Evolutionary conservation across 768 basidiomycete genomes (phyloP), one percentile per base, ranked within the genome.

Genomic region (Tricholoma furcatifolium): DNA sequence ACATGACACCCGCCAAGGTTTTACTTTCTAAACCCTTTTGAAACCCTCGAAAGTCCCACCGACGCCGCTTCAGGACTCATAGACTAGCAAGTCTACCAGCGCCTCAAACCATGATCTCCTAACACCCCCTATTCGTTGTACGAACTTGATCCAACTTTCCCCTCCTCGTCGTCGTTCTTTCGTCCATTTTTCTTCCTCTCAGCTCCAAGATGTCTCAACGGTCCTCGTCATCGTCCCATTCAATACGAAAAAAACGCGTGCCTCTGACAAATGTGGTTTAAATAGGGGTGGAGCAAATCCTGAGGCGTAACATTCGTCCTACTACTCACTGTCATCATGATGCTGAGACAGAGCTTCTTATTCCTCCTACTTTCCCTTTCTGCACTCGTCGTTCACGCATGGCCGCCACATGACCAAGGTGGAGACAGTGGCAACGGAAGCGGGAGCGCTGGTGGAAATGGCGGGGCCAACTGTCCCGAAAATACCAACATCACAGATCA

Each of bases 51-150:
- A 7, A 27, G 27, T 27, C 3, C 3, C 27, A 27, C 27, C 27
- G 27, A 27, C 27, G 3, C 27, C 27, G 4, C 27, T 27, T 27
- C 27, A 4, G 27, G 27, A 4, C 27, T 27, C 27, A 7, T 27
- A 4, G 27, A 7, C 27, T 27, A 27, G 27, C 27, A 27, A 27
- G 4, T 4, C 7, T 7, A 3, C 27, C 27, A 27, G 27, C 27
- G 27, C 27, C 27, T 4, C 27, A 27, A 27, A 27, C 27, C 7
- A 27, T 27, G 7, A 7, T 27, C 27, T 27, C 27, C 7, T 27
- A 27, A 27, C 27, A 7, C 27, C 27, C 27, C 27, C 82, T 85
- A 0, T 71, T 66, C 11, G 81, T 93, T 3, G 95, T 95, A 14
- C 88, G 47, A 54, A 43, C 53, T 54, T 48, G 20, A 30, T 24